phyloP scores from a whole-genome alignment of 495 filamentous ascomycete species.

The Pyronema domesticum region DNA sequence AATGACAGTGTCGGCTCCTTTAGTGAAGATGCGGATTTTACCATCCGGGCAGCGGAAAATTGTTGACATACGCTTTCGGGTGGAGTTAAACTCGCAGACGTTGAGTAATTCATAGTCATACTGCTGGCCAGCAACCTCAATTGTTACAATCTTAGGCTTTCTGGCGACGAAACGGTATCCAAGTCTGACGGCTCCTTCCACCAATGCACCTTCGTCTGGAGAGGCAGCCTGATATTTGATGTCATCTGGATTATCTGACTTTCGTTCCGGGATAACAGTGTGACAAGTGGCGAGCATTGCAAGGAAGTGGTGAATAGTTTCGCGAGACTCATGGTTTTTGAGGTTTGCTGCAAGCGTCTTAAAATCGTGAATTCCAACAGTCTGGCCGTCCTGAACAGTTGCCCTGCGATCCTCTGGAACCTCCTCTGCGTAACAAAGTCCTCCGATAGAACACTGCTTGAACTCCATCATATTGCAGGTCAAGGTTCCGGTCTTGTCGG shows the following conservation, averaged over 20 bases:
- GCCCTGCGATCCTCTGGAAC: constrained; percentile 82
- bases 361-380: constrained; percentile 77
- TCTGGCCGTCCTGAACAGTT: constrained; percentile 52
- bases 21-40: constrained; percentile 80
- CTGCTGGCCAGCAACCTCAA: constrained; percentile 51
- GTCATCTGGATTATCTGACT: constrained; percentile 49
- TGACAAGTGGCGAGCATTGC: constrained; percentile 80
- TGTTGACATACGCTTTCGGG: constrained; percentile 92
- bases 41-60: constrained; percentile 95
- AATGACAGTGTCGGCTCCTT: constrained; percentile 97
- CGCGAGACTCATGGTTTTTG: constrained; percentile 45
- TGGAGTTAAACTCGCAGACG: constrained; percentile 97
- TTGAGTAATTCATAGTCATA: constrained; percentile 81
- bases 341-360: constrained; percentile 56
- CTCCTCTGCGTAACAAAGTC: constrained; percentile 85
- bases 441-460: constrained; percentile 79
- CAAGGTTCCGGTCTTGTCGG: constrained; percentile 96
- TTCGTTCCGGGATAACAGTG: constrained; percentile 87
- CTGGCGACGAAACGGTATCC: constrained; percentile 84
- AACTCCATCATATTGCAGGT: constrained; percentile 99
- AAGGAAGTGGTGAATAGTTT: constrained; percentile 76
- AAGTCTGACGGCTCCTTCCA: constrained; percentile 70
- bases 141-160: constrained; percentile 69
- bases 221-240: constrained; percentile 98
- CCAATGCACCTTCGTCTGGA: constrained; percentile 89